phyloP scores from a whole-genome alignment of 2,329 filamentous ascomycete genomes.

The Triangularia setosa region DNA sequence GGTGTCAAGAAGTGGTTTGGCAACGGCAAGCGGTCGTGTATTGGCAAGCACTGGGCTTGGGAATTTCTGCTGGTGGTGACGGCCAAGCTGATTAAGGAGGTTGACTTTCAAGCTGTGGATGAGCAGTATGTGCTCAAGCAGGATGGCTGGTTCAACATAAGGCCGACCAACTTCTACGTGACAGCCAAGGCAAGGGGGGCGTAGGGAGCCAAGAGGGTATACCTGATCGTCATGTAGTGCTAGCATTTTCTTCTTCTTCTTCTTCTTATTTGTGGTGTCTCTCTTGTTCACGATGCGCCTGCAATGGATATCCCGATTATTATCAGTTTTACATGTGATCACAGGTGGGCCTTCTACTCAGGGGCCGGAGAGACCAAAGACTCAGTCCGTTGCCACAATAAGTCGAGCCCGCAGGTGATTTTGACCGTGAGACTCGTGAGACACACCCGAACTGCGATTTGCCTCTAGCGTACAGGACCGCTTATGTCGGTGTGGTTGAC shows the following conservation, averaged over 20 bases:
- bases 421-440: background rate
- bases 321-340: background rate
- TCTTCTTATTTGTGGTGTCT: background rate
- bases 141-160: constrained; percentile 51
- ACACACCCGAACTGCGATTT: background rate
- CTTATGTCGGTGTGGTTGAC: background rate
- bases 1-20: constrained; percentile 50
- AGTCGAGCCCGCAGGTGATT: background rate
- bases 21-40: constrained; percentile 49
- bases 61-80: constrained; percentile 42
- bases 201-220: background rate
- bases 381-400: background rate
- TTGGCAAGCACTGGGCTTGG: constrained; percentile 49
- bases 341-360: background rate
- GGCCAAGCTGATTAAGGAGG: constrained; percentile 40
- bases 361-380: background rate
- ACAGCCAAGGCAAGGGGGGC: constrained; percentile 38
- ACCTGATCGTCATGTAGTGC: no score
- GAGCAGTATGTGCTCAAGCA: constrained; percentile 38
- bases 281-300: background rate
- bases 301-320: background rate
- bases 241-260: no score
- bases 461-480: background rate
- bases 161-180: constrained; percentile 44
- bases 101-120: constrained; percentile 45